Evolutionary conservation across 1,139 yeast species (phyloP), one percentile per base, ranked within the genome.

Genomic region (Scheffersomyces quercinus): DNA sequence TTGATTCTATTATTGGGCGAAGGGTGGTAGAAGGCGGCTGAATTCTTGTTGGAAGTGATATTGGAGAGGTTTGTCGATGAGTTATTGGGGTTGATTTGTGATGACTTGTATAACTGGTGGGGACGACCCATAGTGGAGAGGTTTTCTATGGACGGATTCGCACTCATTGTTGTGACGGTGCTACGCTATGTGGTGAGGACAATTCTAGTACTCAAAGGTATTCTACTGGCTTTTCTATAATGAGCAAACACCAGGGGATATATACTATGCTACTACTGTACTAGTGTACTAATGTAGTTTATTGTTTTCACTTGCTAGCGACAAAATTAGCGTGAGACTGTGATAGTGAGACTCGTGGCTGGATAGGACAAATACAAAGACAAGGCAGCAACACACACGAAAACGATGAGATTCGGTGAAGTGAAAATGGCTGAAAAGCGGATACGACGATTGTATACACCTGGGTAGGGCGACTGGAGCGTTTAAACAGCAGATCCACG

Each of bases 51-150:
- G 40, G 39, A 12, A 5, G 37, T 14, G 29, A 35, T 9, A 20
- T 48, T 45, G 38, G 41, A 39, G 34, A 53, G 39, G 49, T 68
- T 65, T 16, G 72, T 64, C 8, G 64, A 56, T 5, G 73, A 68
- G 39, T 53, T 44, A 46, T 60, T 60, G 24, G 64, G 64, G 51
- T 60, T 59, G 34, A 55, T 47, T 44, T 54, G 58, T 31, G 58
- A 52, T 35, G 49, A 39, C 36, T 48, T 32, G 30, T 31, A 31
- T 24, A 32, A 26, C 34, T 20, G 42, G 26, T 29, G 33, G 12
- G 31, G 15, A 14, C 20, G 35, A 6, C 20, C 24, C 24, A 31
- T 11, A 7, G 11, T n/a, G 35, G 35, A 31, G 8, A 31, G 35
- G 35, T 31, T 31, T 31, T 31, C 35, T 14, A 31, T 31, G 11